Percentiles rank a stretch among this genome's conserved stretches.
Conservation (phyloP, 2,329 filamentous ascomycete species). For the Aspergillus sp. region DNA sequence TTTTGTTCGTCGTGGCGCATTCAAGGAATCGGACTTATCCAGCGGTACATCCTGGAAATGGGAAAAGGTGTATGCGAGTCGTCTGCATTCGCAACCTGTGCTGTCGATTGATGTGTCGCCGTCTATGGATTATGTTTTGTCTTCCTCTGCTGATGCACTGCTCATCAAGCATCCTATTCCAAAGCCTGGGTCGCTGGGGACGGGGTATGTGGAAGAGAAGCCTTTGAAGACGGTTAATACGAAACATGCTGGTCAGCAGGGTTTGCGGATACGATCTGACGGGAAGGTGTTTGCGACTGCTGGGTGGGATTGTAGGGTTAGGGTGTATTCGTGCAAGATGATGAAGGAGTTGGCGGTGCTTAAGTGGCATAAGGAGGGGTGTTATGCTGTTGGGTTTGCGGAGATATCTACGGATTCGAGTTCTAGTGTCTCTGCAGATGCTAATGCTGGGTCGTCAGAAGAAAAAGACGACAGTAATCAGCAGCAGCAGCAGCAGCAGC, state of each 20-base stretch:
- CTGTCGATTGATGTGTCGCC: constrained; percentile 63
- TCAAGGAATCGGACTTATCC: constrained; percentile 28
- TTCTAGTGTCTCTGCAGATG: neutral
- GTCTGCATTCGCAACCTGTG: constrained; percentile 73
- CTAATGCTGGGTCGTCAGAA: neutral
- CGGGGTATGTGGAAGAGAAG: constrained; percentile 21
- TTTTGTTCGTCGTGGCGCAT: constrained; percentile 47
- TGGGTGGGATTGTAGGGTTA: constrained; percentile 80
- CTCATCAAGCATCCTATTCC: constrained; percentile 72
- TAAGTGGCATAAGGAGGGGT: constrained; percentile 89
- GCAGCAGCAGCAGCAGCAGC: constrained; percentile 1
- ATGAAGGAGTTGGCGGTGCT: constrained; percentile 86
- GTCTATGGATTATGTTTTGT: constrained; percentile 59
- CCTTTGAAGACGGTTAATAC: constrained; percentile 65
- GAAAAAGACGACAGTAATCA: neutral
- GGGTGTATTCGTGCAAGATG: constrained; percentile 75
- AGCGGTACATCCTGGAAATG: constrained; percentile 37
- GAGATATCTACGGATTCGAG: constrained; percentile 21
- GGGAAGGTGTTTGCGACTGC: constrained; percentile 81
- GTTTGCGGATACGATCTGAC: constrained; percentile 71
- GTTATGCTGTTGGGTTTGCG: constrained; percentile 75
- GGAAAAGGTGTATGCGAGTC: constrained; percentile 57
- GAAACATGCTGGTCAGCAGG: constrained; percentile 86
- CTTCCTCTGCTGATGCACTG: constrained; percentile 75
- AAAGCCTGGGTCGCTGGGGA: constrained; percentile 1